Base-by-base conservation (phyloP, 2,329 filamentous ascomycete species). In the Fusarium luffae region DNA sequence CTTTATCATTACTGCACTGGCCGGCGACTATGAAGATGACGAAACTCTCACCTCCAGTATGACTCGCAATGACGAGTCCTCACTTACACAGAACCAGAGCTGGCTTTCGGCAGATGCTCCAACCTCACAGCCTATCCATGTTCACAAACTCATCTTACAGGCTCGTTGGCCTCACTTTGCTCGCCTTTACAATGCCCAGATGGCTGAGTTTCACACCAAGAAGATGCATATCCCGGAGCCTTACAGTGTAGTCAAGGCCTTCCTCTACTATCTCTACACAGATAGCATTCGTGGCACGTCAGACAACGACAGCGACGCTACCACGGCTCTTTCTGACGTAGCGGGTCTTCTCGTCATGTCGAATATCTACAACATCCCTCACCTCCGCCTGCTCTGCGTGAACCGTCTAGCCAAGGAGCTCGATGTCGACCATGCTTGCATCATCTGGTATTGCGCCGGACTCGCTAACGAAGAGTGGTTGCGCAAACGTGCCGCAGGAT, bases 211-310 rank as follows among this genome's bases (percentile, higher is more conserved):
- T 75, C 96, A 99, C 78, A 96, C 93, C 18, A 96, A 96, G 76
- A 94, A 93, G 79, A 96, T 99, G 92, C 95, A 99, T 80, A 97
- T 99, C 46, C 95, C 96, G 0, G 97, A 99, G 76, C 94, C 95
- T 1, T 98, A 98, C 79, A 91, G 90, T 2, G 94, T 97, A 0
- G 96, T 99, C 48, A 94, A 93, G 72, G 93, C 95, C 1, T 99
- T 99, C 77, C 85, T 99, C 28, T 95, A 96, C 81, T 99, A 98
- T 77, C 88, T 99, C 2, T 99, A 99, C 80, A 98, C 96, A 0
- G 96, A 99, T 79, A 95, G 91, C 72, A 98, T 99, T 71, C 85
- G 89, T 70, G 81, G 84, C 43, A 79, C 81, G 7, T 78, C 79
- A 3, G 83, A 85, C 27, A 79, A 82, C n/a, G 82, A 84, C 48